Conservation (phyloP, 2,329 filamentous ascomycete genomes). For the Colletotrichum cuscutae region DNA sequence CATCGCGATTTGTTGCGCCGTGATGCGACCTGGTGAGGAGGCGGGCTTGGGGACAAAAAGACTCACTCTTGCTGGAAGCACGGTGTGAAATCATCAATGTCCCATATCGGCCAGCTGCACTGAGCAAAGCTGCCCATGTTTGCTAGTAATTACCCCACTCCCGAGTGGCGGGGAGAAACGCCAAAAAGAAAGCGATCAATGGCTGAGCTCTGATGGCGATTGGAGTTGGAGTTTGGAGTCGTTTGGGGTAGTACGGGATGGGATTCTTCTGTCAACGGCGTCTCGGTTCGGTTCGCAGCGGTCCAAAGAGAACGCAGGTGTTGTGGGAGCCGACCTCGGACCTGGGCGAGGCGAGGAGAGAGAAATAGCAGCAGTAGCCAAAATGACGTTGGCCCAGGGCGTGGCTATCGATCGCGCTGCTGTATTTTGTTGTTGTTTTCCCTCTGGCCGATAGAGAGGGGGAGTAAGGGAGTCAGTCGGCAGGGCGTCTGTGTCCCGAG, state of each 20-base stretch:
- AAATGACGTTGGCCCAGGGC: neutral
- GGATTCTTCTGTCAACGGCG: neutral
- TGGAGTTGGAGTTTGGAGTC: neutral
- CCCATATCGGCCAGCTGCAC: constrained; percentile 70
- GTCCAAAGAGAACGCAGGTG: constrained; percentile 3
- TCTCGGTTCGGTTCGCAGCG: constrained; percentile 27
- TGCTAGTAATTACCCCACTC: constrained; percentile 36
- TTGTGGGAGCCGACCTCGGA: constrained; percentile 21
- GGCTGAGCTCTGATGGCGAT: constrained; percentile 13
- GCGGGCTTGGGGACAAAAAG: constrained; percentile 22
- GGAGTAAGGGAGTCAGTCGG: neutral
- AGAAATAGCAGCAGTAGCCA: neutral
- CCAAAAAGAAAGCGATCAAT: constrained; percentile 26
- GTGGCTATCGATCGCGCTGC: neutral
- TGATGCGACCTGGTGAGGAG: constrained; percentile 1
- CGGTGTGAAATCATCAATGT: constrained; percentile 69
- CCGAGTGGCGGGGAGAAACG: constrained; percentile 25
- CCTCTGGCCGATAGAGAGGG: neutral
- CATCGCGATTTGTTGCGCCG: constrained; percentile 2
- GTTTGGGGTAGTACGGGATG: constrained; percentile 25
- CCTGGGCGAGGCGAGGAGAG: neutral
- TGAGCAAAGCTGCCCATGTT: constrained; percentile 60
- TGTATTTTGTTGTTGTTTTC: neutral
- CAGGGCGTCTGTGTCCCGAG: neutral
- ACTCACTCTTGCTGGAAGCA: constrained; percentile 77